These are phyloP conservation scores for Oropetium thomaeum DNA, from an alignment of 176 grass and related monocot genomes.

Conservation along the genomic window DNA sequence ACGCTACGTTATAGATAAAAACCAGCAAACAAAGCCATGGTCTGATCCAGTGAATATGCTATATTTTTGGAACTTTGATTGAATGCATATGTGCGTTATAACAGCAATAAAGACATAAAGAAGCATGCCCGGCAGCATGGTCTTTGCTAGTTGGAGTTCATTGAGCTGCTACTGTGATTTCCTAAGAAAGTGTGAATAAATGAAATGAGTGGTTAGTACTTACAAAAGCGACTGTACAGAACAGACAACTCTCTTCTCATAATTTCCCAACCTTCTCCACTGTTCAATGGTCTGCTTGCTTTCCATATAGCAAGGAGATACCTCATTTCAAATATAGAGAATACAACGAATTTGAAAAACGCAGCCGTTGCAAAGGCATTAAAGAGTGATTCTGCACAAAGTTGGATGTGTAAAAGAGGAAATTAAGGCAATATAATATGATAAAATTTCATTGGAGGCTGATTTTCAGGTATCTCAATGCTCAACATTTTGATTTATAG, in stretches of 20 bases:
- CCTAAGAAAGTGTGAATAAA: slow-evolving; percentile 12
- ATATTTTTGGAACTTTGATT: neutral
- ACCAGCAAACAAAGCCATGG: neutral
- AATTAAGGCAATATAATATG: neutral
- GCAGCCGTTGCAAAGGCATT: slow-evolving; percentile 99
- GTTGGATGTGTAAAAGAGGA: slow-evolving; percentile 4
- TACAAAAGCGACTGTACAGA: slow-evolving; percentile 99
- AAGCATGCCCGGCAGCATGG: slow-evolving; percentile 2
- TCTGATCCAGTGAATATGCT: neutral
- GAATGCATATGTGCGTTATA: neutral
- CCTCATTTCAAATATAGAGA: slow-evolving; percentile 99
- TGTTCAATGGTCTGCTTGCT: slow-evolving; percentile 83
- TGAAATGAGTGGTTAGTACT: slow-evolving; percentile 40
- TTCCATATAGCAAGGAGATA: slow-evolving; percentile 99
- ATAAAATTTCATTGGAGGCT: neutral
- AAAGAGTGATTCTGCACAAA: slow-evolving; percentile 89
- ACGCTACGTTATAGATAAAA: neutral
- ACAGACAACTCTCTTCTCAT: slow-evolving; percentile 94
- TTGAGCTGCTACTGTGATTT: slow-evolving; percentile 3
- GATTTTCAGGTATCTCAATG: neutral
- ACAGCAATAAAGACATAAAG: neutral
- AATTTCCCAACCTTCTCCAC: slow-evolving; percentile 90
- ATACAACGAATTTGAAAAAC: slow-evolving; percentile 99
- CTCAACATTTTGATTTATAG: neutral
- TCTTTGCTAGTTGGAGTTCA: neutral